Conservation (phyloP, 164 flowering plant genomes). For the Piper betle region DNA sequence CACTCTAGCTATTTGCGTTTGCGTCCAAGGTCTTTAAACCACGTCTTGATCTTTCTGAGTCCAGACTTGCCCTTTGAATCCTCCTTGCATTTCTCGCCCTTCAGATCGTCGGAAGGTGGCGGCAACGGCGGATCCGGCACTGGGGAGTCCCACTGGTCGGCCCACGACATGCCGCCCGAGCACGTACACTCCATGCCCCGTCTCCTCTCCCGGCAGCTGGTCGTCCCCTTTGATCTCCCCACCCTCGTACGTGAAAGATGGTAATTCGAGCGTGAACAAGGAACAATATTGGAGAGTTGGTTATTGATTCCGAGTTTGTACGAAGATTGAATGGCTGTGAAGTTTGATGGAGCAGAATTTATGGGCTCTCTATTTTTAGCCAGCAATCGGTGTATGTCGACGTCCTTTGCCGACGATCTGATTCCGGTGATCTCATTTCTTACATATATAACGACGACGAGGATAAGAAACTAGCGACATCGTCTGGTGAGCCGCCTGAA, state of each 20-base stretch:
- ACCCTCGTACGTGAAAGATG: not conserved
- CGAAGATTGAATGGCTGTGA: not conserved
- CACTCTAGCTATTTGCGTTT: not conserved
- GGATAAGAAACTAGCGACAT: too few relatives aligned
- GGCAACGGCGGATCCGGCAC: not conserved
- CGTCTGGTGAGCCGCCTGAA: too few relatives aligned
- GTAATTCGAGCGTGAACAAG: not conserved
- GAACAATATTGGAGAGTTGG: not conserved
- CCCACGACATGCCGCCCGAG: constrained; percentile 1
- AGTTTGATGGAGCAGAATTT: not conserved
- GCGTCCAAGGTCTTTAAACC: not conserved
- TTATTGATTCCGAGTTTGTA: not conserved
- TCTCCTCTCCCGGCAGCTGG: not conserved
- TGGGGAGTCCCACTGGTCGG: not conserved
- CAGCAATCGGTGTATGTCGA: too few relatives aligned
- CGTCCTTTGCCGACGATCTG: too few relatives aligned
- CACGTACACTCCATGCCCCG: not conserved
- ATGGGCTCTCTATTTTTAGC: not conserved
- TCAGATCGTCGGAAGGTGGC: not conserved
- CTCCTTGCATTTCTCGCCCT: not conserved
- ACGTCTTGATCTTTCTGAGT: not conserved
- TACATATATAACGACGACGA: too few relatives aligned
- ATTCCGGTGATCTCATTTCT: too few relatives aligned
- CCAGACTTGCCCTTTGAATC: not conserved
- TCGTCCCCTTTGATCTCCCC: not conserved